Evolutionary conservation across 306 rosid species (phyloP).

Genomic region (Citrullus amarus): DNA sequence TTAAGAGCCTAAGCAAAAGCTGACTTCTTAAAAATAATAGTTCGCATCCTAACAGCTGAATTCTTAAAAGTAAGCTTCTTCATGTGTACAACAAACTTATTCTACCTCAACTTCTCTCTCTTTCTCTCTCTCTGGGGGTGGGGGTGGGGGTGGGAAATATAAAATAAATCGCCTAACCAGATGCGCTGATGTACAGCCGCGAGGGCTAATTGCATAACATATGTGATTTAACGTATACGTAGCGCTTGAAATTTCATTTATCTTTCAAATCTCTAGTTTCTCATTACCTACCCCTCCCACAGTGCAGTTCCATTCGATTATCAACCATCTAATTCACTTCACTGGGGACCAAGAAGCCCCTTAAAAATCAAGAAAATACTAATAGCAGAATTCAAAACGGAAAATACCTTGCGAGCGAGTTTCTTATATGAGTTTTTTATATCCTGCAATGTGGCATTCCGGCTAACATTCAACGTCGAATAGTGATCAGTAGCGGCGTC

Average conservation of each 20-base stretch:
- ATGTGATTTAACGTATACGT: too few relatives aligned
- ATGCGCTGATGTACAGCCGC: too few relatives aligned
- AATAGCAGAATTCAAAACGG: not conserved
- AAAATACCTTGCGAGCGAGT: constrained; percentile 77
- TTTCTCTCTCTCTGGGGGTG: too few relatives aligned
- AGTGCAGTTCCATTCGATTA: not conserved
- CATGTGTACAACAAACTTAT: too few relatives aligned
- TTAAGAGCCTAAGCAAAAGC: too few relatives aligned
- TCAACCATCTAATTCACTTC: not conserved
- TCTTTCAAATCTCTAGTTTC: not conserved
- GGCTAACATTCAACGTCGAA: constrained; percentile 46
- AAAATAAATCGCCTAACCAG: too few relatives aligned
- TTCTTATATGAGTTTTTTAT: constrained; percentile 62
- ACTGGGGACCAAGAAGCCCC: not conserved
- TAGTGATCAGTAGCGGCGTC: constrained; percentile 52
- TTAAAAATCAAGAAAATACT: not conserved
- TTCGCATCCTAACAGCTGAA: too few relatives aligned
- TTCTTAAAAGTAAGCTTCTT: too few relatives aligned
- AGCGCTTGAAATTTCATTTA: not conserved
- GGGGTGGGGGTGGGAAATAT: too few relatives aligned
- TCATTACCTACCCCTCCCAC: not conserved
- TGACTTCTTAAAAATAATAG: too few relatives aligned
- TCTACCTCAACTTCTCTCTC: too few relatives aligned
- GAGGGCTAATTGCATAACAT: too few relatives aligned
- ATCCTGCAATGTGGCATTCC: constrained; percentile 60